Evolutionary conservation across 1,284 basidiomycete genomes (phyloP).

Genomic region (Golubevia pallescens): DNA sequence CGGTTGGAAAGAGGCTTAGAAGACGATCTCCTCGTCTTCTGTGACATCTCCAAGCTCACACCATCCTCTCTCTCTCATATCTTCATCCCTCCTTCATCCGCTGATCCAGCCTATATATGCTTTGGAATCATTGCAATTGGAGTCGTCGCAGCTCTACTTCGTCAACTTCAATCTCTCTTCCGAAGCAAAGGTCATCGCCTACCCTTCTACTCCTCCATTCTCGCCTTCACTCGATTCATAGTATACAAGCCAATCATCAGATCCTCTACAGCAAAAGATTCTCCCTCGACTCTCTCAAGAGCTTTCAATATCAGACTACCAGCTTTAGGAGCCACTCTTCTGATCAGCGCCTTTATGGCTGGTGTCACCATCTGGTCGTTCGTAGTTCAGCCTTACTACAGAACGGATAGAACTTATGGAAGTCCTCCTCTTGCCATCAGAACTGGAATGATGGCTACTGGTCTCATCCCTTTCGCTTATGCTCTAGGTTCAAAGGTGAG

Average conservation of each 20-base stretch:
- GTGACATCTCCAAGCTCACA: too few relatives aligned
- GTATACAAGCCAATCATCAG: neutral
- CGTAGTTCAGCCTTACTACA: slow-evolving; percentile 40
- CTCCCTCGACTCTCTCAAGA: too few relatives aligned
- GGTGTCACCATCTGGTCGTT: slow-evolving; percentile 26
- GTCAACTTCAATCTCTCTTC: too few relatives aligned
- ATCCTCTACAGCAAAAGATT: too few relatives aligned
- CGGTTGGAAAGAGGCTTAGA: too few relatives aligned
- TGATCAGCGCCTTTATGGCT: slow-evolving; percentile 16
- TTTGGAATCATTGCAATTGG: too few relatives aligned
- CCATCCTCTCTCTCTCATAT: too few relatives aligned
- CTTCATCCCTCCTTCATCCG: too few relatives aligned
- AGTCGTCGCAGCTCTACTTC: too few relatives aligned
- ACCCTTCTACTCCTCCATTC: neutral
- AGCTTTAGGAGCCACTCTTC: slow-evolving; percentile 23
- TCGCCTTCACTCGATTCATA: neutral
- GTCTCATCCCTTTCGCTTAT: slow-evolving; percentile 51
- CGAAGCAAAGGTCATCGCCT: neutral
- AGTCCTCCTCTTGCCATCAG: slow-evolving; percentile 45
- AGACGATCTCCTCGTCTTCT: too few relatives aligned
- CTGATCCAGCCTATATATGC: too few relatives aligned
- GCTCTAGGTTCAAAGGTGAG: slow-evolving; percentile 33
- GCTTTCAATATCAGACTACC: slow-evolving; percentile 27
- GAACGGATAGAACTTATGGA: slow-evolving; percentile 26
- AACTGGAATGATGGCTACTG: slow-evolving; percentile 43